Evolutionary conservation across 192 early-diverging fungal species (phyloP).

Genomic region (Chytriomyces hyalinus): DNA sequence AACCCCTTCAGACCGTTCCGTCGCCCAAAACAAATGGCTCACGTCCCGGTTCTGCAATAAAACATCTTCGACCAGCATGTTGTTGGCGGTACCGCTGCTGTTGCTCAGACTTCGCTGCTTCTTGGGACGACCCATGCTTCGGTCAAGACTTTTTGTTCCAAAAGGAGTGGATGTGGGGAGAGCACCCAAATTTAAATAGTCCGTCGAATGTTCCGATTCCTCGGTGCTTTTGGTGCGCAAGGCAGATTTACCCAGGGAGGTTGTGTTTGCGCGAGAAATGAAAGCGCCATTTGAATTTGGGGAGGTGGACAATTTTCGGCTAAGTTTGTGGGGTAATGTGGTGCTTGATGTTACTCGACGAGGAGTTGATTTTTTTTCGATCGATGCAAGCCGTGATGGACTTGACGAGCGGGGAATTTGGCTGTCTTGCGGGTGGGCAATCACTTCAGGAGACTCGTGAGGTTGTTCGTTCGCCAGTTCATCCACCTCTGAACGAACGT

Average conservation of each 20-base stretch:
- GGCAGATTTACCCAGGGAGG: not conserved
- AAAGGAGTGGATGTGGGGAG: not conserved
- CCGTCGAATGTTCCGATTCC: not conserved
- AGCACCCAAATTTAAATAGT: not conserved
- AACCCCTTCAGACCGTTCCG: not conserved
- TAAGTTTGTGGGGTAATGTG: not conserved
- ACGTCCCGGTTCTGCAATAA: conserved; percentile 10
- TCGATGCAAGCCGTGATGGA: too few relatives aligned
- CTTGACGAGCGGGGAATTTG: too few relatives aligned
- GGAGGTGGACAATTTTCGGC: not conserved
- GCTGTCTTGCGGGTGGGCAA: too few relatives aligned
- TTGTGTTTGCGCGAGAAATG: not conserved
- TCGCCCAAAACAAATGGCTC: conserved; percentile 27
- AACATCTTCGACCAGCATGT: conserved; percentile 20
- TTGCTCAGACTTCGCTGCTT: not conserved
- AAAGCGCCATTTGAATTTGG: too few relatives aligned
- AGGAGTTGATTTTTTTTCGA: too few relatives aligned
- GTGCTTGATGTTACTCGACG: not conserved
- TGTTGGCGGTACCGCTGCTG: not conserved
- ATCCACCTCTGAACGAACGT: too few relatives aligned
- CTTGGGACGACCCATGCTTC: not conserved
- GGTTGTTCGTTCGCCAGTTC: too few relatives aligned
- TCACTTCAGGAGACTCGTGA: too few relatives aligned
- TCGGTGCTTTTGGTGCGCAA: not conserved
- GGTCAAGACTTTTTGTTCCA: not conserved